These are phyloP conservation scores for Aureobasidium melanogenum DNA, from an alignment of 2,329 filamentous ascomycete species.

Conservation along the genomic window DNA sequence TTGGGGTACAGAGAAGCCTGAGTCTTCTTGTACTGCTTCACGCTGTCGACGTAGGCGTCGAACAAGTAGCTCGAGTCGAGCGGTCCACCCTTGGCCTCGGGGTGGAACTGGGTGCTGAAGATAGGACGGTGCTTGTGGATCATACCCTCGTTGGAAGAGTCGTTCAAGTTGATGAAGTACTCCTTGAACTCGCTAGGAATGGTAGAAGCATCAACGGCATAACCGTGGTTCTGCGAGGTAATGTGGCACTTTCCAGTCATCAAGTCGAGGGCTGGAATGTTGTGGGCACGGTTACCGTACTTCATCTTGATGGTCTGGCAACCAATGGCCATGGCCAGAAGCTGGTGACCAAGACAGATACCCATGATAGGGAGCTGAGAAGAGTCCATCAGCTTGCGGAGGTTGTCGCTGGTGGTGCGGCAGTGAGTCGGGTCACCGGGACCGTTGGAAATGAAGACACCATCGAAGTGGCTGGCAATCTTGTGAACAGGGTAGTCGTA, in stretches of 20 bases:
- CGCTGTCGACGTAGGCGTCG: conserved; percentile 88
- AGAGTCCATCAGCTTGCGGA: conserved; percentile 80
- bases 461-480: conserved; percentile 94
- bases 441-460: conserved; percentile 98
- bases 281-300: conserved; percentile 98
- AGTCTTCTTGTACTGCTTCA: conserved; percentile 78
- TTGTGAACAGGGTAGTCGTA: conserved; percentile 98
- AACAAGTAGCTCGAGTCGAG: conserved; percentile 95
- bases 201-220: conserved; percentile 80
- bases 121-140: conserved; percentile 94
- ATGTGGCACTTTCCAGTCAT: conserved; percentile 98
- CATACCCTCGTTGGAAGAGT: conserved; percentile 95
- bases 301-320: conserved; percentile 94
- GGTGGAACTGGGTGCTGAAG: conserved; percentile 98
- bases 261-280: conserved; percentile 90
- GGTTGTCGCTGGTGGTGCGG: conserved; percentile 86
- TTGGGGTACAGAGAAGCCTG: conserved; percentile 60
- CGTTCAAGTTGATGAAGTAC: conserved; percentile 97
- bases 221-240: conserved; percentile 96
- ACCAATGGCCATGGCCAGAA: conserved; percentile 80
- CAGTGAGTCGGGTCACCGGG: conserved; percentile 97
- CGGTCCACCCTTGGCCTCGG: conserved; percentile 93
- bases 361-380: conserved; percentile 92
- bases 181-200: conserved; percentile 85
- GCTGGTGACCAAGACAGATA: conserved; percentile 95